Conservation (phyloP, 2,329 filamentous ascomycete species). For the Penicillium sp. region DNA sequence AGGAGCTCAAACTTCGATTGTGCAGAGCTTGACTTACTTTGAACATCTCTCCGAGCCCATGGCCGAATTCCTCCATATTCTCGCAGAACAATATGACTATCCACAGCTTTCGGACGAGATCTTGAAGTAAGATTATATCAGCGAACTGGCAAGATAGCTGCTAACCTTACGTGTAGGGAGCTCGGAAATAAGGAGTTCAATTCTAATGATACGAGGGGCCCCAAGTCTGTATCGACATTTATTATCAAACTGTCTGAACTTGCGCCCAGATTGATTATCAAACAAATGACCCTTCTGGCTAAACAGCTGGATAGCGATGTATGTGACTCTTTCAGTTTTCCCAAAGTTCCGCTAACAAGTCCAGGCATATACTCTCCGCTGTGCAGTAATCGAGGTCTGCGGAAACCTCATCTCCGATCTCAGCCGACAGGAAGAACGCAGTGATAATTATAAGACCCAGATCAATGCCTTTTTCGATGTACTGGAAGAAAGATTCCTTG, state of each 20-base stretch:
- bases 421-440: constrained; percentile 84
- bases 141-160: constrained; percentile 11
- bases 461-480: constrained; percentile 97
- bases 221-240: constrained; percentile 93
- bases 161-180: constrained; percentile 53
- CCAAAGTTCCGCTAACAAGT: constrained; percentile 8
- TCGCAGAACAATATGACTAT: constrained; percentile 96
- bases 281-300: constrained; percentile 92
- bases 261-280: constrained; percentile 86
- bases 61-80: constrained; percentile 95
- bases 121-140: constrained; percentile 49
- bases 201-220: constrained; percentile 89
- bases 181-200: constrained; percentile 98
- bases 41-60: constrained; percentile 98
- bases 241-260: constrained; percentile 91
- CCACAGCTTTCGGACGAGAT: constrained; percentile 93
- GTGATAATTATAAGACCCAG: constrained; percentile 90
- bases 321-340: constrained; percentile 13
- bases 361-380: constrained; percentile 86
- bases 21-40: constrained; percentile 96
- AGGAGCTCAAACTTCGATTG: constrained; percentile 96
- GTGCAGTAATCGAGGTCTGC: constrained; percentile 92
- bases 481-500: constrained; percentile 90
- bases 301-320: constrained; percentile 95
- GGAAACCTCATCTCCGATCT: constrained; percentile 91